phyloP scores from a whole-genome alignment of 441 rosid genomes.

The Flueggea neowawraea region DNA sequence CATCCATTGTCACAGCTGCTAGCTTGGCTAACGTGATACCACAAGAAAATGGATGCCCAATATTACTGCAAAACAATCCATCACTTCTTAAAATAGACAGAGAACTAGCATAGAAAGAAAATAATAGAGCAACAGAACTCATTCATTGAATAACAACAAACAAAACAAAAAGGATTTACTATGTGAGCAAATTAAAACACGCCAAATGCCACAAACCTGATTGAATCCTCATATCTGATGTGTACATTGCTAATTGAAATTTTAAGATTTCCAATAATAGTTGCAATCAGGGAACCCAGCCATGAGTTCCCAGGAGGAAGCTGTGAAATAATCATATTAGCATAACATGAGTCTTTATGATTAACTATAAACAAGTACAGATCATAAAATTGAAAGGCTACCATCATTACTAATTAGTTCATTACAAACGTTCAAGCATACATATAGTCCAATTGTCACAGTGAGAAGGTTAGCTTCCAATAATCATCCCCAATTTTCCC shows the following conservation, averaged over 20 bases:
- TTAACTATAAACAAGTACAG: neutral
- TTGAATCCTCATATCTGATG: slow-evolving; percentile 91
- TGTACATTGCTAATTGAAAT: slow-evolving; percentile 98
- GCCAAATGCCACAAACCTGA: slow-evolving; percentile 52
- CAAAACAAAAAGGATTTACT: neutral
- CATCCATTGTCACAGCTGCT: slow-evolving; percentile 99
- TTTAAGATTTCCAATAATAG: slow-evolving; percentile 96
- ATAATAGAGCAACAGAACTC: slow-evolving; percentile 4
- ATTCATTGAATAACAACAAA: neutral
- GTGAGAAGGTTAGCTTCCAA: too few relatives aligned
- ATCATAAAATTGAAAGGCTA: neutral
- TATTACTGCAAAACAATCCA: slow-evolving; percentile 52
- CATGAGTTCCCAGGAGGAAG: slow-evolving; percentile 83
- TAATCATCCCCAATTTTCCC: too few relatives aligned
- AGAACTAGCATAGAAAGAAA: slow-evolving; percentile 7
- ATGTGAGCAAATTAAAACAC: slow-evolving; percentile 9
- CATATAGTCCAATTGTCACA: too few relatives aligned
- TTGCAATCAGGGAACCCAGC: slow-evolving; percentile 90
- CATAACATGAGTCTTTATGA: neutral
- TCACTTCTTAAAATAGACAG: slow-evolving; percentile 23
- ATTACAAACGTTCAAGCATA: too few relatives aligned
- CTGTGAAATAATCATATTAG: slow-evolving; percentile 37
- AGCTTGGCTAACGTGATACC: slow-evolving; percentile 97
- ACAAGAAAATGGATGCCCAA: slow-evolving; percentile 83
- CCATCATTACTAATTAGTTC: too few relatives aligned